These are phyloP conservation scores for Hypoxylon sp. DNA, from an alignment of 2,329 filamentous ascomycete genomes.

Conservation along the genomic window DNA sequence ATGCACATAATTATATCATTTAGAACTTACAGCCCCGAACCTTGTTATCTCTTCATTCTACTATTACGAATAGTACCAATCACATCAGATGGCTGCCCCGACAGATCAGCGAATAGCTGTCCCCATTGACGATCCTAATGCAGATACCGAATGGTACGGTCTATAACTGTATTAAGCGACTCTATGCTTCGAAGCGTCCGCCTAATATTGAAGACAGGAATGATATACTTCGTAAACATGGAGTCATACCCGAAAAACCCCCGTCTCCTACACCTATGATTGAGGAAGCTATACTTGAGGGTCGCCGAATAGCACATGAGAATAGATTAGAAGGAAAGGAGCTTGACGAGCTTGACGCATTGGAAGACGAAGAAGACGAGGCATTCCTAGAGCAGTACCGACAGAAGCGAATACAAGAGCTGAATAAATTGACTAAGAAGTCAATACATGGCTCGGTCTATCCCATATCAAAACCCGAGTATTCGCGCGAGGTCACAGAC, in stretches of 20 bases:
- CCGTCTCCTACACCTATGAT: slow-evolving; percentile 96
- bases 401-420: slow-evolving; percentile 87
- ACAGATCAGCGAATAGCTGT: slow-evolving; percentile 78
- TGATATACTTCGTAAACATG: slow-evolving; percentile 96
- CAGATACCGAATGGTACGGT: slow-evolving; percentile 93
- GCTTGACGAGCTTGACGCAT: slow-evolving; percentile 90
- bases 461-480: slow-evolving; percentile 94
- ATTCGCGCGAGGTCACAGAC: slow-evolving; percentile 91
- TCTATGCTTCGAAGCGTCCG: not conserved
- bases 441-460: slow-evolving; percentile 92
- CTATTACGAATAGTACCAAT: slow-evolving; percentile 11
- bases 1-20: not conserved
- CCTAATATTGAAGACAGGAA: slow-evolving; percentile 74
- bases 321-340: slow-evolving; percentile 95
- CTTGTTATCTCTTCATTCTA: slow-evolving; percentile 23
- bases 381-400: slow-evolving; percentile 90
- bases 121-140: slow-evolving; percentile 94
- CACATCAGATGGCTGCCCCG: slow-evolving; percentile 70
- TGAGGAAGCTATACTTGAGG: slow-evolving; percentile 91
- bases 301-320: slow-evolving; percentile 86
- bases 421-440: slow-evolving; percentile 81
- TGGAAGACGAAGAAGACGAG: slow-evolving; percentile 97
- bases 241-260: slow-evolving; percentile 97
- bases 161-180: slow-evolving; percentile 8
- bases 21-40: not conserved